These are phyloP conservation scores for Phylloporus sp. DNA, from an alignment of 768 basidiomycete genomes.

Conservation along the genomic window DNA sequence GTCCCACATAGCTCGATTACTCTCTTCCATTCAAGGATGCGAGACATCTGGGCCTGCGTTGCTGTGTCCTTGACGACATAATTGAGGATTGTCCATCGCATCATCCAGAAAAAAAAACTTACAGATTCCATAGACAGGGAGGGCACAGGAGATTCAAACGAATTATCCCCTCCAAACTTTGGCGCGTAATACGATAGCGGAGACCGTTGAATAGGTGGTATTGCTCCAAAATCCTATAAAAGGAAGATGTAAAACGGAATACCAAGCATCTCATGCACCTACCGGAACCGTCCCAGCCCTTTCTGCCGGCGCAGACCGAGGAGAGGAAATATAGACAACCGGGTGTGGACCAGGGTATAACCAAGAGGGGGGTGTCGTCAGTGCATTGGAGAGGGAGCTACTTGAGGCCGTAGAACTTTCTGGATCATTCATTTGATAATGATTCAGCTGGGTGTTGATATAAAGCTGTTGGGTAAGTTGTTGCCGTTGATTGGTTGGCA, in stretches of 20 bases:
- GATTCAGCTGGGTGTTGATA: slow-evolving; percentile 17
- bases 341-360: neutral
- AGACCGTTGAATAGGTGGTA: slow-evolving; percentile 8
- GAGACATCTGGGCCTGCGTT: slow-evolving; percentile 20
- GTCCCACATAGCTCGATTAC: slow-evolving; percentile 21
- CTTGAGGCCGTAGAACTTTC: slow-evolving; percentile 17
- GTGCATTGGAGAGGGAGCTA: neutral
- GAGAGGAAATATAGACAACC: slow-evolving; percentile 6
- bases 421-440: slow-evolving; percentile 4
- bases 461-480: slow-evolving; percentile 12
- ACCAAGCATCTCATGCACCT: neutral
- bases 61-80: slow-evolving; percentile 17
- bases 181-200: slow-evolving; percentile 9
- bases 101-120: neutral
- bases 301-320: slow-evolving; percentile 9
- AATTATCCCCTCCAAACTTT: neutral
- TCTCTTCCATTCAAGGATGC: slow-evolving; percentile 27
- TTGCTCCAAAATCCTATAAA: slow-evolving; percentile 11
- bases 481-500: slow-evolving; percentile 2
- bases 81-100: neutral
- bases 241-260: neutral
- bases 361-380: slow-evolving; percentile 12
- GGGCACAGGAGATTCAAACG: neutral
- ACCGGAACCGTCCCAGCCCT: slow-evolving; percentile 5
- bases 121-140: slow-evolving; percentile 9